Evolutionary conservation across 768 basidiomycete species (phyloP).

Genomic region (Russula sp.): DNA sequence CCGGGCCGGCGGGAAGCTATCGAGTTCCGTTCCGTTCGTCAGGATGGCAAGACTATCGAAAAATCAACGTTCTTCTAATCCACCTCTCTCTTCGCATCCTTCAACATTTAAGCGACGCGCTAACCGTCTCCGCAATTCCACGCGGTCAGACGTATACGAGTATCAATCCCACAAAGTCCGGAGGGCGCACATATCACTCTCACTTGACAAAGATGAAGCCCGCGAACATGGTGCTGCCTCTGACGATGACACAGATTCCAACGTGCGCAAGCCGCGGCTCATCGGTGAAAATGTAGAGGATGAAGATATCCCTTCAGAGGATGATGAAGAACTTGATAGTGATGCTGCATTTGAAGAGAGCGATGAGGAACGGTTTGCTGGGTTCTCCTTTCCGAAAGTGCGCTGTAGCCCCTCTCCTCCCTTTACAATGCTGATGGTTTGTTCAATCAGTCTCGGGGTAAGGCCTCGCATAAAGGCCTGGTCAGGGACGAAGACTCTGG

Average conservation of each 20-base stretch:
- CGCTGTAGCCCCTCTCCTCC: slow-evolving; percentile 9
- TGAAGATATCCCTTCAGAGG: slow-evolving; percentile 45
- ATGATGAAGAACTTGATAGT: slow-evolving; percentile 85
- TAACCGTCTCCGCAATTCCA: slow-evolving; percentile 31
- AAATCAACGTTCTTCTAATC: slow-evolving; percentile 10
- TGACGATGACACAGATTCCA: slow-evolving; percentile 41
- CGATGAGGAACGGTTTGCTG: slow-evolving; percentile 75
- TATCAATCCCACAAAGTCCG: slow-evolving; percentile 50
- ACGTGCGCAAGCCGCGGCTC: slow-evolving; percentile 33
- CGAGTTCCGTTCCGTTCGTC: neutral
- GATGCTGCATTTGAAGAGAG: slow-evolving; percentile 82
- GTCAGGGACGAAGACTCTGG: neutral
- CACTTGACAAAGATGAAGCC: slow-evolving; percentile 57
- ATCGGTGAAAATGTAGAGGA: slow-evolving; percentile 44
- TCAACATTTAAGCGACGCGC: slow-evolving; percentile 41
- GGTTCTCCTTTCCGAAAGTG: slow-evolving; percentile 48
- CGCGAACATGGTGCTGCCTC: slow-evolving; percentile 31
- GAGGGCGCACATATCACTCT: slow-evolving; percentile 51
- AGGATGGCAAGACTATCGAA: slow-evolving; percentile 6
- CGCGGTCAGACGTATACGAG: slow-evolving; percentile 58
- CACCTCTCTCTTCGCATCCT: slow-evolving; percentile 21
- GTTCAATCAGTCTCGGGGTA: slow-evolving; percentile 12
- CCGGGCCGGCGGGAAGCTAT: slow-evolving; percentile 8
- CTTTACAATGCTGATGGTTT: slow-evolving; percentile 6
- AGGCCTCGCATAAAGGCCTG: neutral